Conservation (phyloP, 2,329 filamentous ascomycete species). For the Cladophialophora yegresii region DNA sequence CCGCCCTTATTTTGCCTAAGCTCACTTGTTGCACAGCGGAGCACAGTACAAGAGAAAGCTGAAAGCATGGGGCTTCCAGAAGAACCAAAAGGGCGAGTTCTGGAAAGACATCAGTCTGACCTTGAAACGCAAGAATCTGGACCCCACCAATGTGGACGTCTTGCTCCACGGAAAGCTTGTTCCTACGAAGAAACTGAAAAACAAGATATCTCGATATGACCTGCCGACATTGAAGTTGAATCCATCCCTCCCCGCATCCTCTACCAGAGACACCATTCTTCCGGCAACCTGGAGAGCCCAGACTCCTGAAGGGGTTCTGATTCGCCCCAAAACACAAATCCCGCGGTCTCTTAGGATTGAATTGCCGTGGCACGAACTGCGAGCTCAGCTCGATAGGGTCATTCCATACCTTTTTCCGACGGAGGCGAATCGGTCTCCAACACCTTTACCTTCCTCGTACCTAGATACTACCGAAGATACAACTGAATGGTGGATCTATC, state of each 20-base stretch:
- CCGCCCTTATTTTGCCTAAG: neutral
- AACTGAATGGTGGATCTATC: neutral
- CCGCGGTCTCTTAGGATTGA: slow-evolving; percentile 1
- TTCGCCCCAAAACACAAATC: neutral
- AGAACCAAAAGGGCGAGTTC: slow-evolving; percentile 1
- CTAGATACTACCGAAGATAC: neutral
- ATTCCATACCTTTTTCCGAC: neutral
- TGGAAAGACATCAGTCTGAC: slow-evolving; percentile 1
- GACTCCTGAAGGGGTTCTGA: neutral
- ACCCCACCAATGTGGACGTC: neutral
- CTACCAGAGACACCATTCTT: neutral
- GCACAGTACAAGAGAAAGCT: slow-evolving; percentile 10
- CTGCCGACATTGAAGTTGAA: neutral
- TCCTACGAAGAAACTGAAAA: neutral
- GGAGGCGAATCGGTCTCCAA: neutral
- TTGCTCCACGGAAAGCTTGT: neutral
- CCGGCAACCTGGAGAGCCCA: neutral
- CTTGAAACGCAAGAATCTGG: neutral
- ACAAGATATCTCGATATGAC: slow-evolving; percentile 4
- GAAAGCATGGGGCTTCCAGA: neutral
- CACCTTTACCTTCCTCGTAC: slow-evolving; percentile 1
- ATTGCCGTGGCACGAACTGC: slow-evolving; percentile 7
- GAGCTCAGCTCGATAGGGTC: neutral
- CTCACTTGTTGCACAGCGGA: neutral
- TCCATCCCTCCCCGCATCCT: neutral